A percentile compares a stretch with the other conserved stretches of the same genome.
Conservation (phyloP, 768 basidiomycete species). For the Mrakia frigida region DNA sequence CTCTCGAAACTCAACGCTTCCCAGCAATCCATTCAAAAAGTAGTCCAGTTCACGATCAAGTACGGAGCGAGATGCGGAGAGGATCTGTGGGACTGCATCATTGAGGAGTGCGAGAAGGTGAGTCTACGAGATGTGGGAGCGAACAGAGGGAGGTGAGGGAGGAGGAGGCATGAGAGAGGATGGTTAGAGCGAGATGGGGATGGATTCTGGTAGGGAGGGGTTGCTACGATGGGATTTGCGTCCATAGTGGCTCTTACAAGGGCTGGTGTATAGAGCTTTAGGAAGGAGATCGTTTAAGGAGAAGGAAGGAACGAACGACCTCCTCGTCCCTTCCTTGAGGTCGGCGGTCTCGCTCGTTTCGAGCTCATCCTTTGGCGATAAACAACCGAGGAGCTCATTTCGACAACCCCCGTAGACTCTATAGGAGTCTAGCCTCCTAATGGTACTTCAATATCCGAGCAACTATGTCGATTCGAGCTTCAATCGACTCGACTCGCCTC, state of each 20-base stretch:
- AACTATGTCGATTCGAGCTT: too few species aligned
- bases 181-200: background rate
- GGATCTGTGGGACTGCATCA: slow-evolving; percentile 87
- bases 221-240: background rate
- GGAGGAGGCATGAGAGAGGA: background rate
- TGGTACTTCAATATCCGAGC: too few species aligned
- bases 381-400: too few species aligned
- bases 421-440: too few species aligned
- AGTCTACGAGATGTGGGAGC: background rate
- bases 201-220: background rate
- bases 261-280: too few species aligned
- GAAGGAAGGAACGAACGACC: too few species aligned
- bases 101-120: slow-evolving; percentile 87
- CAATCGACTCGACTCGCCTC: too few species aligned
- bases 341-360: too few species aligned
- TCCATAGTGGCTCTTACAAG: background rate
- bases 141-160: background rate
- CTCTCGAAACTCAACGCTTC: slow-evolving; percentile 67
- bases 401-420: too few species aligned
- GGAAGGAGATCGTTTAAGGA: too few species aligned
- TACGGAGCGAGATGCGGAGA: slow-evolving; percentile 79
- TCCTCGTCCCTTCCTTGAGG: too few species aligned
- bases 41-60: slow-evolving; percentile 77
- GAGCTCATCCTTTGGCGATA: too few species aligned
- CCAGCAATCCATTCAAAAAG: slow-evolving; percentile 81